Evolutionary conservation across 2,329 filamentous ascomycete genomes (phyloP).

Genomic region (Verticillium klebahnii): DNA sequence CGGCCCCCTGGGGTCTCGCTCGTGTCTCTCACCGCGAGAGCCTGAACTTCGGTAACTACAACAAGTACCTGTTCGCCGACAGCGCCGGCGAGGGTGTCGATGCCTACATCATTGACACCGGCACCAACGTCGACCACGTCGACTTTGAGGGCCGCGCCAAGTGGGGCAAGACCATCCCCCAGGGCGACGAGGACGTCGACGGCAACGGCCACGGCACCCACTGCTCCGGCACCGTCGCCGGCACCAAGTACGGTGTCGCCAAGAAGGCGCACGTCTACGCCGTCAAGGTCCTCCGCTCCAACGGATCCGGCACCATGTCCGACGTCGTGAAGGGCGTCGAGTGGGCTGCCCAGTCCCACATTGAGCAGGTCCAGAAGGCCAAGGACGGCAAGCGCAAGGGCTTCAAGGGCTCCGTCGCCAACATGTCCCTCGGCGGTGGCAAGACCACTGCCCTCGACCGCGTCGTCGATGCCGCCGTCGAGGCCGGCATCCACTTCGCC

Average conservation of each 20-base stretch:
- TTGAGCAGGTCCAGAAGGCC: constrained; percentile 68
- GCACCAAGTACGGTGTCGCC: constrained; percentile 98
- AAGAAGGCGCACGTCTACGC: constrained; percentile 98
- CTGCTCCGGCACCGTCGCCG: constrained; percentile 96
- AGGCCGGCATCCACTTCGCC: constrained; percentile 91
- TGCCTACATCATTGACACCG: constrained; percentile 97
- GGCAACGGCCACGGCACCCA: constrained; percentile 93
- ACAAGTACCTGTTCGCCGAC: constrained; percentile 92
- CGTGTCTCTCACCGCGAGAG: constrained; percentile 92
- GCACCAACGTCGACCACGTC: constrained; percentile 88
- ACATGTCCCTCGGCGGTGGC: constrained; percentile 98
- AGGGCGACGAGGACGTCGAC: constrained; percentile 78
- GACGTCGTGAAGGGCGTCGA: constrained; percentile 98
- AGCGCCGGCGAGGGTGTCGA: constrained; percentile 96
- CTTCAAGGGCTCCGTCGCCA: constrained; percentile 98
- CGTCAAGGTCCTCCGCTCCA: constrained; percentile 97
- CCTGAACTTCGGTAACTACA: constrained; percentile 87
- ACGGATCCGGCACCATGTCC: constrained; percentile 96
- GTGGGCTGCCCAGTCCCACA: constrained; percentile 79
- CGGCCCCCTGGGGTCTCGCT: constrained; percentile 97
- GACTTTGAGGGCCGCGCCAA: constrained; percentile 94
- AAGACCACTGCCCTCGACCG: constrained; percentile 89
- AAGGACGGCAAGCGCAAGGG: constrained; percentile 89
- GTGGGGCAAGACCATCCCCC: constrained; percentile 96
- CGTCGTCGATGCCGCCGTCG: constrained; percentile 89